Evolutionary conservation across 768 basidiomycete species (phyloP).

Genomic region (Pseudohyphozyma bogoriensis): DNA sequence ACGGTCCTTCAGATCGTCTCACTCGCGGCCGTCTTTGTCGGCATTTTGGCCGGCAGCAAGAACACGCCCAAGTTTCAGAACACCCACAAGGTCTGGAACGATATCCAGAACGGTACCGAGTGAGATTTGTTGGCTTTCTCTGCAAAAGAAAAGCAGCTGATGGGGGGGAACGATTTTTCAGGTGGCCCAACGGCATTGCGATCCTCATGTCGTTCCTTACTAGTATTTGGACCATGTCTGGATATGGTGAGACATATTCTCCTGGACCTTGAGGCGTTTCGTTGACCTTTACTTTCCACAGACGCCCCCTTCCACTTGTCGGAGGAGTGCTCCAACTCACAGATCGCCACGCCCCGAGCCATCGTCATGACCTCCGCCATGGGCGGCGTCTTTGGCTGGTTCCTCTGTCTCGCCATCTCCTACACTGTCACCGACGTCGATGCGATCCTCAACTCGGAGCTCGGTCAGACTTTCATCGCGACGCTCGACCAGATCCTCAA

Average conservation of each 20-base stretch:
- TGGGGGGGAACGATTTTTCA: constrained; percentile 7
- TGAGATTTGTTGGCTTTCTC: no score
- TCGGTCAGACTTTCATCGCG: constrained; percentile 15
- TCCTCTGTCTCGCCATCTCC: background rate
- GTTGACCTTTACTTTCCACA: no score
- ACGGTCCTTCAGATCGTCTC: constrained; percentile 9
- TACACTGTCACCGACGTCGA: constrained; percentile 3
- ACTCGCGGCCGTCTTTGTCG: constrained; percentile 14
- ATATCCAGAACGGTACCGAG: no score
- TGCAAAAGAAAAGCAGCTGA: constrained; percentile 2
- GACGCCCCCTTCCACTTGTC: constrained; percentile 20
- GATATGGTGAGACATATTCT: constrained; percentile 11
- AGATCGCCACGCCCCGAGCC: constrained; percentile 19
- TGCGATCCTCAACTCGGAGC: background rate
- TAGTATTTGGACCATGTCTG: constrained; percentile 21
- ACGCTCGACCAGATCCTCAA: constrained; percentile 5
- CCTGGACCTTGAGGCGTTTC: no score
- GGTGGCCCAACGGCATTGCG: constrained; percentile 12
- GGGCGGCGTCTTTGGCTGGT: constrained; percentile 7
- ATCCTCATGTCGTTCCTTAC: constrained; percentile 17
- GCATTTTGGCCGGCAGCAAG: background rate
- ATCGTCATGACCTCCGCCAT: constrained; percentile 16
- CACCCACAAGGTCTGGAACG: no score
- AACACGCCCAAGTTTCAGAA: no score
- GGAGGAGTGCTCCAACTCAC: constrained; percentile 19